phyloP scores from a whole-genome alignment of 768 basidiomycete species.

The Mycena galericulata region DNA sequence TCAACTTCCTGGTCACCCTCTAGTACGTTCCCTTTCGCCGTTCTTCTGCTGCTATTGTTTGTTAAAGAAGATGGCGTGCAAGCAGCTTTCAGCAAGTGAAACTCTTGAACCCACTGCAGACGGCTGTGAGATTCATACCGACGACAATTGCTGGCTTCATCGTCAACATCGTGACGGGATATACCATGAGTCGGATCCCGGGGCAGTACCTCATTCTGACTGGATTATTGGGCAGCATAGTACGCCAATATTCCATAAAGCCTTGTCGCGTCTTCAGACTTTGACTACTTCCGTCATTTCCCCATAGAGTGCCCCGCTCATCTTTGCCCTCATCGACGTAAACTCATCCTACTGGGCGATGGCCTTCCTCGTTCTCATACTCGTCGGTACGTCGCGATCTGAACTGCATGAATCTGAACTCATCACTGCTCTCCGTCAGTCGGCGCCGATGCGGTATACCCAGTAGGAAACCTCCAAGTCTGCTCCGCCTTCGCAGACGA shows the following conservation, averaged over 20 bases:
- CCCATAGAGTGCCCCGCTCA: constrained; percentile 1
- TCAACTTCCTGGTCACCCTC: constrained; percentile 42
- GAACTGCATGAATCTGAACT: neutral
- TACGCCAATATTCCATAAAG: too few relatives aligned
- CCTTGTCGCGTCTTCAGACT: too few relatives aligned
- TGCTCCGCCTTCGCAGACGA: constrained; percentile 41
- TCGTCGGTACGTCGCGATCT: neutral
- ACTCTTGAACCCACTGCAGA: neutral
- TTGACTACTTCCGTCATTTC: neutral
- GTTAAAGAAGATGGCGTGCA: too few relatives aligned
- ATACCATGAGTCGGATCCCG: constrained; percentile 6
- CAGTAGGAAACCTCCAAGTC: constrained; percentile 44
- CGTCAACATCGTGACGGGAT: neutral
- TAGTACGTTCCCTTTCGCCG: constrained; percentile 31
- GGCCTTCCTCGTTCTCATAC: constrained; percentile 2
- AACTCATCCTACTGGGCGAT: constrained; percentile 2
- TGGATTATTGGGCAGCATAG: too few relatives aligned
- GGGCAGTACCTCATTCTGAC: too few relatives aligned
- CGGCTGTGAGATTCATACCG: constrained; percentile 7
- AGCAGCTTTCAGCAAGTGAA: constrained; percentile 34
- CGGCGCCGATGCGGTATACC: constrained; percentile 44
- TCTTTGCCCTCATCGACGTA: constrained; percentile 1
- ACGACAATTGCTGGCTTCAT: neutral
- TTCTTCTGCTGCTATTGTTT: too few relatives aligned
- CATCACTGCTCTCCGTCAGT: too few relatives aligned